phyloP scores from a whole-genome alignment of 169 alveolate genomes.

The Plasmodium cynomolgi region DNA sequence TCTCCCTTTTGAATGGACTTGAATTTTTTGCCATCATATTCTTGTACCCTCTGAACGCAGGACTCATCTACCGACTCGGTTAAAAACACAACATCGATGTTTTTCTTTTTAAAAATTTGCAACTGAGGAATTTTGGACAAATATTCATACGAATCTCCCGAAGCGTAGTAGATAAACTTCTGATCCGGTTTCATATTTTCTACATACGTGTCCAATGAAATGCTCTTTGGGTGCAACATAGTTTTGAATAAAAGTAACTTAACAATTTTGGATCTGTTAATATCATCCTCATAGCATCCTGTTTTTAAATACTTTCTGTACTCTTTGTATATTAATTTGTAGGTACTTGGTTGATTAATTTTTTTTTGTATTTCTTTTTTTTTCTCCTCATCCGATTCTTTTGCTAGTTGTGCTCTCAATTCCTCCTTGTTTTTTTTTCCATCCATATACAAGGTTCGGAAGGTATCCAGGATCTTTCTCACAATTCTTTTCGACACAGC shows the following conservation, averaged over 20 bases:
- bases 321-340: conserved; percentile 91
- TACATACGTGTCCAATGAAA: conserved; percentile 92
- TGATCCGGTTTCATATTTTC: conserved; percentile 94
- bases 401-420: conserved; percentile 84
- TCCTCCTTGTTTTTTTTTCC: conserved; percentile 87
- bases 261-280: conserved; percentile 93
- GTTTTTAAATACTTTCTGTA: conserved; percentile 93
- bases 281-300: conserved; percentile 97
- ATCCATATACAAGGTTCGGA: conserved; percentile 92
- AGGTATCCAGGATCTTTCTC: conserved; percentile 95
- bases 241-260: conserved; percentile 93
- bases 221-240: conserved; percentile 87
- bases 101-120: conserved; percentile 92
- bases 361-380: conserved; percentile 84
- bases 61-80: conserved; percentile 97
- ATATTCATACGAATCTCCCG: conserved; percentile 89
- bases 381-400: conserved; percentile 88
- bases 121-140: conserved; percentile 92
- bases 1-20: conserved; percentile 90
- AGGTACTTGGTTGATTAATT: conserved; percentile 84
- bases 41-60: conserved; percentile 89
- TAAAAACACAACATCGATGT: conserved; percentile 94
- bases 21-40: conserved; percentile 89
- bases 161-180: conserved; percentile 93
- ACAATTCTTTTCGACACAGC: conserved; percentile 97